Percentiles rank a stretch among this genome's conserved stretches.
Evolutionary conservation across 768 basidiomycete genomes (phyloP).

Genomic region (Kockovaella imperatae): DNA sequence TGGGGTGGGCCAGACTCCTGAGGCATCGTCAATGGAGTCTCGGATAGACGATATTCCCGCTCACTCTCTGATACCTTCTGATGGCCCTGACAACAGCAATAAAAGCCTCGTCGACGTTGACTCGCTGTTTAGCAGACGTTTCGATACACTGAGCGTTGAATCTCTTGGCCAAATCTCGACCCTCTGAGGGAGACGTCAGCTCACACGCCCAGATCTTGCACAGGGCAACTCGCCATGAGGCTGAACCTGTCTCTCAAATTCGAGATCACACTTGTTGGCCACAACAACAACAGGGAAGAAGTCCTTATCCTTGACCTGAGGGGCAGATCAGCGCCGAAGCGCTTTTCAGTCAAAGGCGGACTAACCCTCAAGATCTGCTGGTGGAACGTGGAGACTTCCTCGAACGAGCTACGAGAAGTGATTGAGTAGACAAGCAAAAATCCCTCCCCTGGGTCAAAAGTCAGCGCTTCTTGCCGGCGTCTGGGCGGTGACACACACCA

Average conservation of each 20-base stretch:
- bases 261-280: constrained; percentile 96
- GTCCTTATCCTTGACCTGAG: constrained; percentile 89
- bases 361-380: constrained; percentile 67
- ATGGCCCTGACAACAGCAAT: constrained; percentile 87
- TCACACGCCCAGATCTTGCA: background rate
- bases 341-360: background rate
- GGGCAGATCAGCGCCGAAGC: background rate
- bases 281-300: constrained; percentile 91
- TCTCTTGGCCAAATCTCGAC: constrained; percentile 88
- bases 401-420: constrained; percentile 94
- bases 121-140: constrained; percentile 90
- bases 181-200: constrained; percentile 65
- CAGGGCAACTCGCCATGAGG: constrained; percentile 61
- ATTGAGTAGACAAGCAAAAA: constrained; percentile 97
- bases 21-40: background rate
- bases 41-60: background rate
- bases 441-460: constrained; percentile 60
- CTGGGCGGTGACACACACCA: constrained; percentile 23
- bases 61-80: constrained; percentile 83
- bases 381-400: constrained; percentile 92
- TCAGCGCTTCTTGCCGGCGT: background rate
- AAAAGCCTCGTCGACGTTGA: constrained; percentile 96
- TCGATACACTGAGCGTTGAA: constrained; percentile 92
- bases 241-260: constrained; percentile 92
- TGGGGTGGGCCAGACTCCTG: constrained; percentile 42